Evolutionary conservation across 164 flowering plant species (phyloP), one percentile per base, ranked within the genome.

Genomic region (Aristolochia californica): DNA sequence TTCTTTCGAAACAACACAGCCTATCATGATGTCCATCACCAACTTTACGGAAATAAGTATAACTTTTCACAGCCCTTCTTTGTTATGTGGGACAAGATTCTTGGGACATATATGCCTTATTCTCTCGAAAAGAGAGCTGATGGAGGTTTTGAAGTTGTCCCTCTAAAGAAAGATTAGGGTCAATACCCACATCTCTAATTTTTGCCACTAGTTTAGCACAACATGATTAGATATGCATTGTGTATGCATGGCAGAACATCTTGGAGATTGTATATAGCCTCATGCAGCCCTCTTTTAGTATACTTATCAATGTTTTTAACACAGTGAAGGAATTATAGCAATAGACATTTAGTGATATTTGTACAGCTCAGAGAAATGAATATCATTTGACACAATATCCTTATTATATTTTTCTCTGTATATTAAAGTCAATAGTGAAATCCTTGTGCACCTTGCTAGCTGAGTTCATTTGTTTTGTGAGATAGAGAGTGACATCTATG

Each of bases 31-130:
- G 71, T 94, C 58, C 99, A 94, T 68, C 99, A 94, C 57, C 99
- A 94, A 72, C 86, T 86, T 5, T 81, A 82, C 61, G 97, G 99
- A 11, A 86, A 59, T 70, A 94, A 94, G 62, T 90, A 84, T 78
- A 94, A 94, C 73, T 90, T 72, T 66, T 88, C 99, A 0, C 97
- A 90, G 72, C 99, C 97, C 15, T 94, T 94, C 65, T 94, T 90
- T 62, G 87, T 80, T 27, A 66, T 75, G 70, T 88, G 97, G 99
- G 99, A 90, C 72, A 74, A 74, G 72, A 74, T 94, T 52, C 80
- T 90, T 24, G 99, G 99, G 10, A 94, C 96, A 21, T 72, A 94
- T 57, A 90, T 94, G 99, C 95, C 97, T 53, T 94, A 84, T 55
- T 65, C 86, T 21, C 80, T 90, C 49, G 91, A 83, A 73, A 78